A percentile compares a stretch with the other conserved stretches of the same genome.
These are phyloP conservation scores for Papiliotrema terrestris DNA, from an alignment of 1,284 basidiomycete genomes.

Conservation along the genomic window DNA sequence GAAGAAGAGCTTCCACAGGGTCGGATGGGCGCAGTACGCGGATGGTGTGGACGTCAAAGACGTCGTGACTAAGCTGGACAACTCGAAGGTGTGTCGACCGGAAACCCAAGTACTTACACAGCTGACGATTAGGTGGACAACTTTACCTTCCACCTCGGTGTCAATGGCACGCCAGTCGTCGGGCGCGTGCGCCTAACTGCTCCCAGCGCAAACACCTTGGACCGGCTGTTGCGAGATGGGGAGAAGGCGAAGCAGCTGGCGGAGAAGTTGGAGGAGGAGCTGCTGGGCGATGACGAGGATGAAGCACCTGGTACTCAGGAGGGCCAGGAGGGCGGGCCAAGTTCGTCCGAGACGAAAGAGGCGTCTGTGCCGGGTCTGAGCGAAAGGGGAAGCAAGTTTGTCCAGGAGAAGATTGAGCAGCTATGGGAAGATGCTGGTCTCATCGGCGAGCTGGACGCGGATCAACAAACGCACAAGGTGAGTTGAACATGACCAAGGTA, in stretches of 20 bases:
- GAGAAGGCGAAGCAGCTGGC: slow-evolving; percentile 68
- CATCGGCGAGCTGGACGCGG: slow-evolving; percentile 28
- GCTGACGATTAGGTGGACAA: slow-evolving; percentile 68
- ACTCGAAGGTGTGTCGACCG: slow-evolving; percentile 66
- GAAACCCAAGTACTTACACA: background rate
- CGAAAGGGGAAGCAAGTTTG: slow-evolving; percentile 40
- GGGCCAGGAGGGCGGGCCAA: slow-evolving; percentile 55
- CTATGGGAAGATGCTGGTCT: slow-evolving; percentile 30
- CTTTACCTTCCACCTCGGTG: slow-evolving; percentile 84
- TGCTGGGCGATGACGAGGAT: slow-evolving; percentile 49
- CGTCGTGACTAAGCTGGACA: slow-evolving; percentile 68
- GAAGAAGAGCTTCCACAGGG: slow-evolving; percentile 84
- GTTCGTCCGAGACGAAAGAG: slow-evolving; percentile 54
- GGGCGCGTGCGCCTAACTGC: slow-evolving; percentile 74
- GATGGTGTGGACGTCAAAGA: slow-evolving; percentile 75
- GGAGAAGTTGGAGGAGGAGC: slow-evolving; percentile 63
- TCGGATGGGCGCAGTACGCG: slow-evolving; percentile 82
- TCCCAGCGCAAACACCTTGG: slow-evolving; percentile 70
- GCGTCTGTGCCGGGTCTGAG: slow-evolving; percentile 9
- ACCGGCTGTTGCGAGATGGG: slow-evolving; percentile 73
- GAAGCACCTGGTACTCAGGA: slow-evolving; percentile 54
- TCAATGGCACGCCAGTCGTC: slow-evolving; percentile 72
- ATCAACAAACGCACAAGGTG: slow-evolving; percentile 28
- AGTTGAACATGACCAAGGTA: slow-evolving; percentile 1
- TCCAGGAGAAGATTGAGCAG: slow-evolving; percentile 35